Evolutionary conservation across 768 basidiomycete genomes (phyloP).

Genomic region (Russula virescens): DNA sequence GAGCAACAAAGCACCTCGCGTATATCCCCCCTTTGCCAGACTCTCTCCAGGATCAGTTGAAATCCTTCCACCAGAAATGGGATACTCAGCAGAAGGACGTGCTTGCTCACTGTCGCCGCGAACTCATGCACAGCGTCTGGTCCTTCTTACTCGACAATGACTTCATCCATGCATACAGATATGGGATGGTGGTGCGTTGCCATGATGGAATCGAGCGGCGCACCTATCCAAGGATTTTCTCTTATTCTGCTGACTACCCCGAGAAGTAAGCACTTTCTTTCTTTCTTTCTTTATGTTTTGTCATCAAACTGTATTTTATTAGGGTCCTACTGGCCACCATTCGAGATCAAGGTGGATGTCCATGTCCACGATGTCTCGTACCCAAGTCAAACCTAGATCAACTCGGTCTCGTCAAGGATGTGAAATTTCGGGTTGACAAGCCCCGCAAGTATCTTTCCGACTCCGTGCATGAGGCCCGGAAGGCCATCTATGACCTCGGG

Average conservation of each 20-base stretch:
- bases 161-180: slow-evolving; percentile 27
- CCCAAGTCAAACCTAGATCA: background rate
- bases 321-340: background rate
- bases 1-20: background rate
- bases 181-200: slow-evolving; percentile 30
- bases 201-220: slow-evolving; percentile 27
- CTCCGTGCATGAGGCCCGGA: too few relatives aligned
- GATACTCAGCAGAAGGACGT: slow-evolving; percentile 7
- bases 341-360: background rate
- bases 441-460: background rate
- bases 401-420: background rate
- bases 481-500: background rate
- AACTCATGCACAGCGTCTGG: slow-evolving; percentile 33
- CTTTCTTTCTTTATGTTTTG: background rate
- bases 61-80: too few relatives aligned
- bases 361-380: background rate
- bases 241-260: slow-evolving; percentile 33
- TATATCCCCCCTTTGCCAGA: slow-evolving; percentile 29
- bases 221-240: slow-evolving; percentile 28
- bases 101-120: slow-evolving; percentile 31
- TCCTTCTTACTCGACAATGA: slow-evolving; percentile 24
- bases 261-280: slow-evolving; percentile 32
- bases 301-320: background rate
- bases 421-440: background rate
- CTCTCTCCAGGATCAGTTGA: slow-evolving; percentile 26